Percentiles rank a stretch among this genome's conserved stretches.
phyloP scores from a whole-genome alignment of 1,139 yeast genomes.

The Yamadazyma conglobata region DNA sequence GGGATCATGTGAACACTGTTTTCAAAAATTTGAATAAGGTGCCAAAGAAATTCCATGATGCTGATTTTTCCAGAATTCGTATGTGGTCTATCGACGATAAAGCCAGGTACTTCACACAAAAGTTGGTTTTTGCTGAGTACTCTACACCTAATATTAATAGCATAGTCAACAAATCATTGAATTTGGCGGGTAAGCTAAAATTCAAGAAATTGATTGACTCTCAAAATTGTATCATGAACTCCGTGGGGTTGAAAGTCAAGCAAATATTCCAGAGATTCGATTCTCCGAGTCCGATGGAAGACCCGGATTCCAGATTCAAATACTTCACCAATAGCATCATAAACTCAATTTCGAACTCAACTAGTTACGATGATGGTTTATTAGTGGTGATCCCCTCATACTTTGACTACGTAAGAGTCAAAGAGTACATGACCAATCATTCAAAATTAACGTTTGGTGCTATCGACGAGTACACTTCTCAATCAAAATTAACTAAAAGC shows the following conservation, averaged over 20 bases:
- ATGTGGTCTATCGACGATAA: conserved; percentile 92
- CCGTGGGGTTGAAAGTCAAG: conserved; percentile 54
- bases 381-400: conserved; percentile 81
- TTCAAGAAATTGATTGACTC: conserved; percentile 40
- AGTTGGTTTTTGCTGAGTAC: conserved; percentile 69
- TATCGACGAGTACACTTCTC: conserved; percentile 79
- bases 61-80: conserved; percentile 88
- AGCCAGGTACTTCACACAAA: conserved; percentile 72
- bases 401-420: conserved; percentile 77
- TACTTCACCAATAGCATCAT: conserved; percentile 70
- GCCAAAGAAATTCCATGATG: conserved; percentile 75
- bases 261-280: conserved; percentile 76
- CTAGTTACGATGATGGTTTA: conserved; percentile 68
- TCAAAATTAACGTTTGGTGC: conserved; percentile 62
- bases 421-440: conserved; percentile 64
- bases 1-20: conserved; percentile 80
- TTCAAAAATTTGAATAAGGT: conserved; percentile 68
- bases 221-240: conserved; percentile 45
- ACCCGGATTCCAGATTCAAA: conserved; percentile 78
- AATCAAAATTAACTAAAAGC: conserved; percentile 64
- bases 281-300: conserved; percentile 53
- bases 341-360: conserved; percentile 61
- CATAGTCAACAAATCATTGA: conserved; percentile 54
- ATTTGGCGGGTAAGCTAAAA: conserved; percentile 65
- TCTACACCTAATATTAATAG: conserved; percentile 79